Evolutionary conservation across 2,329 filamentous ascomycete species (phyloP).

Genomic region (Lojkania enalia): DNA sequence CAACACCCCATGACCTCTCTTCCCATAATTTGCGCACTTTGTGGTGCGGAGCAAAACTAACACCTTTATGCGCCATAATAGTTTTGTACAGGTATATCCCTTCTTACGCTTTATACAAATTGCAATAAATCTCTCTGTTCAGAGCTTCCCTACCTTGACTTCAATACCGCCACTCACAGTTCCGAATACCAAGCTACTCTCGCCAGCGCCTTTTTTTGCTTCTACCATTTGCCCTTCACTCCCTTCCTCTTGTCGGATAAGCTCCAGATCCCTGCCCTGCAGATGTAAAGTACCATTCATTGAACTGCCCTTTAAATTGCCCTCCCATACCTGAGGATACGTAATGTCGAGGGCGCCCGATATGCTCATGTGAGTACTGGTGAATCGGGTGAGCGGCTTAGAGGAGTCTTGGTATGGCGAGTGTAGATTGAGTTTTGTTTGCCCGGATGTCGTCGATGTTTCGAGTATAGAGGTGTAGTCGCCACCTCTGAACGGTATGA

Average conservation of each 20-base stretch:
- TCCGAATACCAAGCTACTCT: conserved; percentile 39
- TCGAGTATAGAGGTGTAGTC: conserved; percentile 32
- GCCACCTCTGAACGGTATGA: conserved; percentile 42
- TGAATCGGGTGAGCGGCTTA: conserved; percentile 30
- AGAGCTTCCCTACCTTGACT: conserved; percentile 35
- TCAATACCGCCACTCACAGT: conserved; percentile 38
- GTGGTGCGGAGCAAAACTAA: too few species aligned
- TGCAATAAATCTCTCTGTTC: too few species aligned
- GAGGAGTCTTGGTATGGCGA: conserved; percentile 34
- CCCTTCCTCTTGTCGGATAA: conserved; percentile 30
- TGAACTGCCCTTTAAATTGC: conserved; percentile 42
- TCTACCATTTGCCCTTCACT: conserved; percentile 38
- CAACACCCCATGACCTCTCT: too few species aligned
- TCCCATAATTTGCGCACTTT: too few species aligned
- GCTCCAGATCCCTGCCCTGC: conserved; percentile 44
- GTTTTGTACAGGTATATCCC: neutral
- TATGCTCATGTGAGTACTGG: conserved; percentile 40
- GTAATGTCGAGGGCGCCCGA: conserved; percentile 41
- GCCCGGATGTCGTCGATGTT: conserved; percentile 42
- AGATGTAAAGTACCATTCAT: conserved; percentile 44
- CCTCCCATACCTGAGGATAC: conserved; percentile 50
- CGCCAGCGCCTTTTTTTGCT: conserved; percentile 46
- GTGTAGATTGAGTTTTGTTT: conserved; percentile 38
- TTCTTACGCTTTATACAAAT: too few species aligned
- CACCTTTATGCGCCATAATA: neutral